Conservation (phyloP, 352 stramenopile genomes). For the Paralagenidium karlingii region DNA sequence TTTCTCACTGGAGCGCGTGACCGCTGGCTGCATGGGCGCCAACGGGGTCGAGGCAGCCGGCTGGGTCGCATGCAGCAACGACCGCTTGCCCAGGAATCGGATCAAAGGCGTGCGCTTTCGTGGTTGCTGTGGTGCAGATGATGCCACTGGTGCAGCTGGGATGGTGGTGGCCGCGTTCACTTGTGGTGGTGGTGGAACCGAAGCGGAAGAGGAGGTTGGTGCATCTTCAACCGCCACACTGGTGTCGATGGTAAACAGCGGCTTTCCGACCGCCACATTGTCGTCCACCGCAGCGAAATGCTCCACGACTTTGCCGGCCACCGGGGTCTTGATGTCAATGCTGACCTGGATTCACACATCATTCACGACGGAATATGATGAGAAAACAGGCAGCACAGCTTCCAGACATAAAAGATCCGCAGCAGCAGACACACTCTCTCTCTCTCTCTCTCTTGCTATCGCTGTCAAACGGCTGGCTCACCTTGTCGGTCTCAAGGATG, state of each 20-base stretch:
- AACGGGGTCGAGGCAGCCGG: slow-evolving; percentile 7
- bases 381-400: too few relatives aligned
- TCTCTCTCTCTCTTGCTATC: not conserved
- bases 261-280: slow-evolving; percentile 91
- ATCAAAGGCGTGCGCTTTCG: slow-evolving; percentile 37
- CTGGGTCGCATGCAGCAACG: slow-evolving; percentile 22
- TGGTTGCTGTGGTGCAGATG: slow-evolving; percentile 2
- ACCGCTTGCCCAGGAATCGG: slow-evolving; percentile 62
- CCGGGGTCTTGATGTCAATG: slow-evolving; percentile 83
- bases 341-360: too few relatives aligned
- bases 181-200: slow-evolving; percentile 3
- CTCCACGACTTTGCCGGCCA: slow-evolving; percentile 87
- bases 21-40: slow-evolving; percentile 18
- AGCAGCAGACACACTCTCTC: not conserved
- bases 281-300: slow-evolving; percentile 91
- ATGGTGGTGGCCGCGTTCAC: slow-evolving; percentile 24
- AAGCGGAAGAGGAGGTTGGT: slow-evolving; percentile 1
- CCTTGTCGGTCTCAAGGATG: slow-evolving; percentile 99
- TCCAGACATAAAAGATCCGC: not conserved
- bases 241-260: slow-evolving; percentile 92
- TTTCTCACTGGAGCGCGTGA: slow-evolving; percentile 19
- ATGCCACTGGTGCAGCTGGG: slow-evolving; percentile 5
- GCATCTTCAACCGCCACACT: slow-evolving; percentile 3
- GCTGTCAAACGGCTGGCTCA: slow-evolving; percentile 15
- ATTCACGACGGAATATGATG: too few relatives aligned